Base-by-base conservation (phyloP, 75 land plant species). In the Cupressus sempervirens region DNA sequence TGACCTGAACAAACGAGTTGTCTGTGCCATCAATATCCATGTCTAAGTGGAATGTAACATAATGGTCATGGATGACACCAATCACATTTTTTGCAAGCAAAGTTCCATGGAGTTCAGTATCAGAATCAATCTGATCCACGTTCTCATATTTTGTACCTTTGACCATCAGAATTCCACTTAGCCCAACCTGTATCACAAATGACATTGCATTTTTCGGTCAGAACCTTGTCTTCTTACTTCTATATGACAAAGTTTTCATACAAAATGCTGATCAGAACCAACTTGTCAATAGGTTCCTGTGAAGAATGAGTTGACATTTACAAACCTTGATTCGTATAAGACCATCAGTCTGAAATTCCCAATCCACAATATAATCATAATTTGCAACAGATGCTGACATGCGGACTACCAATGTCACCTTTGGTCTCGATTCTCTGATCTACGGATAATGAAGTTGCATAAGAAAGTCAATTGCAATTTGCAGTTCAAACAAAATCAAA, bases 311-410 rank as follows among this genome's bases (percentile, higher is more conserved):
- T 46, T 34, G 43, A 45, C 5, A n/a, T 6, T 81, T 48, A 40
- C 67, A 34, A 18, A 95, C 98, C 93, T 92, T 92, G 20, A 91
- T 84, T 14, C 87, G 86, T 34, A 95, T 90, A 18, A 94, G 86
- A 4, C 97, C 97, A 81, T 95, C 97, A 1, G 94, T 92, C 77
- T 95, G 97, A 62, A 95, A 94, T 82, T 95, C 93, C 97, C 97
- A 95, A 83, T 95, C 96, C 15, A 95, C 82, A 45, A 95, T 92
- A 87, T 93, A 95, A 83, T 95, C 97, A 62, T 95, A 95, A 85
- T 95, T 95, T 6, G 88, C 96, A 65, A 93, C 91, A 13, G 97
- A 91, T 65, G 97, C 90, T 38, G 89, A 90, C 89, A 94, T 93
- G 30, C 97, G 88, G 38, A 87, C 94, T 84, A 95, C 96, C 70